These are phyloP conservation scores for Garcileccinum viscosum DNA, from an alignment of 1,284 basidiomycete genomes.

Conservation along the genomic window DNA sequence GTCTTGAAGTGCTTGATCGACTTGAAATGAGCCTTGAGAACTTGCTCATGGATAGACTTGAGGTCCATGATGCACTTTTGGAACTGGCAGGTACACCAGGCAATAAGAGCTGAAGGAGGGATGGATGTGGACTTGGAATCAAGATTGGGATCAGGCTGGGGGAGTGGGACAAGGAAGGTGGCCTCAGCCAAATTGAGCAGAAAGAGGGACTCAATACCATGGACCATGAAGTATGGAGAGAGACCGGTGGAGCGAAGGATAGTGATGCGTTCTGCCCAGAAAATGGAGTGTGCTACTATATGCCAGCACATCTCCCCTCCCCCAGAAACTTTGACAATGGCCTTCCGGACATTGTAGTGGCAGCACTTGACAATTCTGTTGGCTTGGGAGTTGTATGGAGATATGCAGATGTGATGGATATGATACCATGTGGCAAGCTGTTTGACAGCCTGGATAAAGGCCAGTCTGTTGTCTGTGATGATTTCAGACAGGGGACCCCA, in stretches of 20 bases:
- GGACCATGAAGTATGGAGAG: constrained; percentile 40
- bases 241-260: neutral
- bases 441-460: neutral
- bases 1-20: neutral
- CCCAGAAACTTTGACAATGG: too few species aligned
- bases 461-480: constrained; percentile 6
- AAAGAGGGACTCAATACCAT: neutral
- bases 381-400: too few species aligned
- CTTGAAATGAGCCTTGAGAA: neutral
- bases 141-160: too few species aligned
- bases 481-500: constrained; percentile 13
- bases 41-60: neutral
- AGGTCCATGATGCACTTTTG: neutral
- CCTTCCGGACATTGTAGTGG: too few species aligned
- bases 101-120: neutral
- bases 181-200: neutral
- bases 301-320: neutral
- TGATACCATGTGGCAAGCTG: too few species aligned
- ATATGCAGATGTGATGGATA: too few species aligned
- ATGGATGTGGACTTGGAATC: neutral
- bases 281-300: neutral
- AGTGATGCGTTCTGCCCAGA: neutral
- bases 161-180: neutral
- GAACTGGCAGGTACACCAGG: neutral
- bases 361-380: too few species aligned